Evolutionary conservation across 345 rosid genomes (phyloP).

Genomic region (Trapa bicornis): DNA sequence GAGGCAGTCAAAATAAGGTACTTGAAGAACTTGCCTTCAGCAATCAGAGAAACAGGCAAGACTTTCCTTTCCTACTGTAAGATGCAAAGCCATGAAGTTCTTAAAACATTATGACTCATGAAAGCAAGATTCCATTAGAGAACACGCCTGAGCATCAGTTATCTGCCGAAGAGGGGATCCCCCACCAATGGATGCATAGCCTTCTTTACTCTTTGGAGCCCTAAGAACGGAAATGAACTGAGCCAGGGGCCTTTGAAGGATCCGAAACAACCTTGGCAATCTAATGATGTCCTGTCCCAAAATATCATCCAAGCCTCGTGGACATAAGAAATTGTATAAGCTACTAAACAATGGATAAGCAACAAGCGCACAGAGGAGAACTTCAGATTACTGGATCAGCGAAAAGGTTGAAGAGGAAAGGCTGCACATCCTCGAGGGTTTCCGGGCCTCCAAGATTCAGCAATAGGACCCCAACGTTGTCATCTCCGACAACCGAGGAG

Average conservation of each 20-base stretch:
- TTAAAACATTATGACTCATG: too few species aligned
- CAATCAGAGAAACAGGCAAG: background rate
- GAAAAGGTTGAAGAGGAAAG: constrained; percentile 92
- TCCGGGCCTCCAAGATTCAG: constrained; percentile 98
- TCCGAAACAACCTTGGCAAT: constrained; percentile 69
- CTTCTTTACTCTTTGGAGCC: constrained; percentile 98
- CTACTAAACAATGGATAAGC: background rate
- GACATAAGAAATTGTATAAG: constrained; percentile 5
- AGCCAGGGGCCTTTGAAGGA: constrained; percentile 94
- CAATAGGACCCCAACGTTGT: constrained; percentile 69
- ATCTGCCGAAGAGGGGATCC: constrained; percentile 89
- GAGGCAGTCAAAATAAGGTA: background rate
- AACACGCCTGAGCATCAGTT: constrained; percentile 80
- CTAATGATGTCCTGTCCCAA: constrained; percentile 71
- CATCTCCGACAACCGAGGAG: constrained; percentile 31
- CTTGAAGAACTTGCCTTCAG: background rate
- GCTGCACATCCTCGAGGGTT: constrained; percentile 94
- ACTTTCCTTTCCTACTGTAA: background rate
- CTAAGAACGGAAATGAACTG: constrained; percentile 77
- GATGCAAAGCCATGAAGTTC: too few species aligned
- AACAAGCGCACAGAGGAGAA: background rate
- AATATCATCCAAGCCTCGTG: background rate
- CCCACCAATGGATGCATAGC: constrained; percentile 96
- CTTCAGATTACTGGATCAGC: constrained; percentile 66
- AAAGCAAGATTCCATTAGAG: background rate